Evolutionary conservation across 2,329 filamentous ascomycete genomes (phyloP), one percentile per base, ranked within the genome.

Genomic region (Sporothrix sp.): DNA sequence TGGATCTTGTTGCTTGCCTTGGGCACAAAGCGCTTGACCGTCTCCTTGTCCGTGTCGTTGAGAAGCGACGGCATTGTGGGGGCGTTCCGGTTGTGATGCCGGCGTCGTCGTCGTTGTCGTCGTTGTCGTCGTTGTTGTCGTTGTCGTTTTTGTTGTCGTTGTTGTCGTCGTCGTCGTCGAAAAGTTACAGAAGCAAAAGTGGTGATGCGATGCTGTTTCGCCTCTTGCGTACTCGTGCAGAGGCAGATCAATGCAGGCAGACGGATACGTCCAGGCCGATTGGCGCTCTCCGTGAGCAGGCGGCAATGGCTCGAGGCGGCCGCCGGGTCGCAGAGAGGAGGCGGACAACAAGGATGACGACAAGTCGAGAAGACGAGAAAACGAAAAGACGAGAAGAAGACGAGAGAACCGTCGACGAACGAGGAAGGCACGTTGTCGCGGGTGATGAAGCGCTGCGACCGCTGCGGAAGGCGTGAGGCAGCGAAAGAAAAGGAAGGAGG

Each of bases 1-100:
- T 94, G 87, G 68, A 98, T 97, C 75, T 97, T 97, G 81, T 97
- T 98, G 62, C 83, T 82, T 57, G 88, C 81, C 68, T 95, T 96
- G 55, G 93, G 91, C 50, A 98, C 87, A 60, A 84, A 85, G 65
- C 93, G 84, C 74, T 94, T 95, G 69, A 98, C 90, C 54, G 83
- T 95, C 71, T 94, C 87, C 76, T 95, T 96, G 73, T 98, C 93
- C 62, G 90, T 85, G 63, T 96, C 91, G 65, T 76, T 87, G 52
- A 98, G 79, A 58, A 95, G 76, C 37, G 77, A 79, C 61, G 77
- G 76, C 77, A 80, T 80, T 11, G 38, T 51, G 54, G 52, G 52
- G 40, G 13, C 4, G 23, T 4, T 8, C 10, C 50, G 33, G 40
- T 9, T 4, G 39, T n/a, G 38, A 9, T 7, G 28, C 13, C 27